Conservation (phyloP, 2,329 filamentous ascomycete species). For the Monosporascus sp. region DNA sequence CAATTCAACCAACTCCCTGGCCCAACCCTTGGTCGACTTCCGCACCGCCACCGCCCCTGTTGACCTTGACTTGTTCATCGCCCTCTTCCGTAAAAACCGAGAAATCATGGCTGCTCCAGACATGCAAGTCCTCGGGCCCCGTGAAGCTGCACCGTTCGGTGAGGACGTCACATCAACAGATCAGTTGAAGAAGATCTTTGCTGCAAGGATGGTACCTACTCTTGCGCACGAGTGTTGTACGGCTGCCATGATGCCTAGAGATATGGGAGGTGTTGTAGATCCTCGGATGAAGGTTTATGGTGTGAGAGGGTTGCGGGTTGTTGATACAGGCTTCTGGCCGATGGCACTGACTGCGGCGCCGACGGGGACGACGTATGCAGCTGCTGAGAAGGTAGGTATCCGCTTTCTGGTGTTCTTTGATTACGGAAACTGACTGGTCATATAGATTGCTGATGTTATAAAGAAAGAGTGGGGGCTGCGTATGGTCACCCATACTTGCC, state of each 20-base stretch:
- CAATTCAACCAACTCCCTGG: constrained; percentile 28
- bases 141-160: constrained; percentile 9
- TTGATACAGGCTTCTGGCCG: constrained; percentile 9
- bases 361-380: constrained; percentile 6
- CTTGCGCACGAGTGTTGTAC: constrained; percentile 26
- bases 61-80: constrained; percentile 29
- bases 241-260: constrained; percentile 33
- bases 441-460: too few species aligned
- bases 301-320: constrained; percentile 7
- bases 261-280: constrained; percentile 40
- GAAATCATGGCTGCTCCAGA: constrained; percentile 15
- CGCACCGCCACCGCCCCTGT: constrained; percentile 32
- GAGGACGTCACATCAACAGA: constrained; percentile 16
- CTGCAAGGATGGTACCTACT: constrained; percentile 9
- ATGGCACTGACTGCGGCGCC: constrained; percentile 3
- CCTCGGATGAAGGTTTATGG: constrained; percentile 16
- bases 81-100: constrained; percentile 29
- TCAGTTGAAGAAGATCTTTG: constrained; percentile 19
- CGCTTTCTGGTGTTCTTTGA: too few species aligned
- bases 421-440: too few species aligned
- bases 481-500: too few species aligned
- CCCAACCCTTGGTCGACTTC: constrained; percentile 33
- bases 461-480: too few species aligned
- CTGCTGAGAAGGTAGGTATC: constrained; percentile 10
- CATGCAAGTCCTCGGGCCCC: constrained; percentile 7